Evolutionary conservation across 139 green algal species (phyloP), one percentile per base, ranked within the genome.

Genomic region (Micromonas commoda): DNA sequence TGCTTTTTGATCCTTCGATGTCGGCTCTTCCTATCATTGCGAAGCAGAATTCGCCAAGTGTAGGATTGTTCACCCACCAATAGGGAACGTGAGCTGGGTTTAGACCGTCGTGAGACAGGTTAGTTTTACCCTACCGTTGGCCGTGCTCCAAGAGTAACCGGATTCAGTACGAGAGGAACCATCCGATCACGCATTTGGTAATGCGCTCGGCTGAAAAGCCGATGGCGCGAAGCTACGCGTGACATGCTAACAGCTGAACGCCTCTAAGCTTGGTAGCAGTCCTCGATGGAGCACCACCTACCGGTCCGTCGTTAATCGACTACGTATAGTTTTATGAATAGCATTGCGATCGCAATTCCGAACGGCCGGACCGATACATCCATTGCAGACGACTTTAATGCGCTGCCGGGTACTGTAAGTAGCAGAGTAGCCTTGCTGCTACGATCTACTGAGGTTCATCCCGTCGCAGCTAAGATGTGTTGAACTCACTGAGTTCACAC

Each of bases 151-250:
- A 93, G 90, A 92, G 88, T 92, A 92, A 92, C 90, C 80, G 85
- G 89, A 88, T 87, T 93, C 88, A 96, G 90, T 93, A 93, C 89
- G 88, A 93, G 89, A 93, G 91, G 89, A 93, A 95, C 91, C 88
- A 87, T 90, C 88, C 86, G 85, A 90, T 93, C 89, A 81, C 86
- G 90, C 87, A 90, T 83, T 90, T 91, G 88, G 88, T 90, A 88
- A 88, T 84, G 86, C 88, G 86, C 83, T 90, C 81, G 86, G 86
- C 86, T 90, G 88, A 91, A 89, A 88, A 90, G 88, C 86, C 86
- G 82, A 81, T 90, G 88, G 86, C 85, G 90, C 88, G 89, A 94
- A 88, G 88, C 90, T 94, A 92, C 89, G 87, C 90, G 90, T 82
- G 82, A 88, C 89, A 84, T 84, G 86, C 86, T 92, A 91, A 94